Base-by-base conservation (phyloP, 495 filamentous ascomycete species). In the Hypoxylon perforatum region DNA sequence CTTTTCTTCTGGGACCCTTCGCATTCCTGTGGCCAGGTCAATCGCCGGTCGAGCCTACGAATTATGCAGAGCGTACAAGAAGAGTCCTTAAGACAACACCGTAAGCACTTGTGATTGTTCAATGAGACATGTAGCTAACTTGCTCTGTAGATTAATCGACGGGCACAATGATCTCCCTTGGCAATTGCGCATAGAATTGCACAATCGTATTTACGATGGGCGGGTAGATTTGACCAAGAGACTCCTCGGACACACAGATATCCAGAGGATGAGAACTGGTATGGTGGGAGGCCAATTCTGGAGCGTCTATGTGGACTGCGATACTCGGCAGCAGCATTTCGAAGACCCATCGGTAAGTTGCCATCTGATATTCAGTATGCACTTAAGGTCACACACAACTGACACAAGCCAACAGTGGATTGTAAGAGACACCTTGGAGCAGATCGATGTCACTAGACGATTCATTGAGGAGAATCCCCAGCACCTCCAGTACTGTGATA, bases 211-310 rank as follows among this genome's bases (percentile, higher is more conserved):
- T 23, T 67, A 72, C 46, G 66, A 73, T 59, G 52, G 55, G 25
- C 49, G 45, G 30, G 63, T 76, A 12, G 65, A 70, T 12, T 66
- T 77, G 28, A 70, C 63, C 12, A 67, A 74, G 48, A 58, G 69
- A 25, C 65, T 72, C 14, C 56, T 70, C 10, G 62, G 65, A 2
- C 69, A 72, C 57, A 70, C 69, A 0, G 69, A 74, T 52, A 48
- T 73, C 12, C 57, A 64, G 38, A 65, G 70, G 21, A 63, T 75
- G 64, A 52, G 57, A 48, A 36, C 60, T 2, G 73, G 73, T 0
- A 60, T 60, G 51, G 45, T 71, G 15, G 73, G 70, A 0, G 73
- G 77, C 1, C 74, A 77, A 48, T 81, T 80, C 51, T 80, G 78
- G 77, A 76, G 71, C 51, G 70, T 72, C 1, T 77, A 72, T 25